Conservation (phyloP, 306 rosid genomes). For the Calophaca sinica region DNA sequence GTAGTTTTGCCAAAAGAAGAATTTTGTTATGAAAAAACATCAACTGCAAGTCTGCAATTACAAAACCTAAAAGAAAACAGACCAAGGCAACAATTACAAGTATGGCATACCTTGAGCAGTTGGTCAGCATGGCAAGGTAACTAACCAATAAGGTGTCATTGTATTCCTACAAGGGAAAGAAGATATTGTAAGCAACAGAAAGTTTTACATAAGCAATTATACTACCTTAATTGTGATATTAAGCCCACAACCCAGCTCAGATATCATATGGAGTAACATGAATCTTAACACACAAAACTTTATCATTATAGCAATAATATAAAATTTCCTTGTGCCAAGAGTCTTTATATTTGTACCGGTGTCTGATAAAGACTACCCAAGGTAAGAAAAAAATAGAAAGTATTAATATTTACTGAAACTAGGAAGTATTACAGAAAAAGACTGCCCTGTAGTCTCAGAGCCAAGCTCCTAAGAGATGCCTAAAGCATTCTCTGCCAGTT, state of each 20-base stretch:
- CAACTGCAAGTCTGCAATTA: neutral
- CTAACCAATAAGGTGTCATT: slow-evolving; percentile 87
- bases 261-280: slow-evolving; percentile 19
- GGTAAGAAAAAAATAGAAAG: neutral
- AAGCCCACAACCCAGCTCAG: slow-evolving; percentile 4
- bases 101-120: slow-evolving; percentile 86
- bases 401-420: neutral
- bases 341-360: neutral
- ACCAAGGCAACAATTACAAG: slow-evolving; percentile 26
- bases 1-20: slow-evolving; percentile 16
- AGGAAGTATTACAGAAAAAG: neutral
- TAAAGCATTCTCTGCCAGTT: neutral
- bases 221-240: slow-evolving; percentile 9
- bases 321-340: neutral
- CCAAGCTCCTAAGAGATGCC: neutral
- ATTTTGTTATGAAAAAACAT: neutral
- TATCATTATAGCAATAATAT: neutral
- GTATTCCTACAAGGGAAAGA: slow-evolving; percentile 69
- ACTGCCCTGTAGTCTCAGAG: neutral
- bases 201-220: slow-evolving; percentile 4
- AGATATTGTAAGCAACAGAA: slow-evolving; percentile 25
- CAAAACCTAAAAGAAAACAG: slow-evolving; percentile 7
- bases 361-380: neutral
- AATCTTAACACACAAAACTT: slow-evolving; percentile 18
- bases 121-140: slow-evolving; percentile 93